Evolutionary conservation across 441 rosid genomes (phyloP).

Genomic region (Omphalea diandra): DNA sequence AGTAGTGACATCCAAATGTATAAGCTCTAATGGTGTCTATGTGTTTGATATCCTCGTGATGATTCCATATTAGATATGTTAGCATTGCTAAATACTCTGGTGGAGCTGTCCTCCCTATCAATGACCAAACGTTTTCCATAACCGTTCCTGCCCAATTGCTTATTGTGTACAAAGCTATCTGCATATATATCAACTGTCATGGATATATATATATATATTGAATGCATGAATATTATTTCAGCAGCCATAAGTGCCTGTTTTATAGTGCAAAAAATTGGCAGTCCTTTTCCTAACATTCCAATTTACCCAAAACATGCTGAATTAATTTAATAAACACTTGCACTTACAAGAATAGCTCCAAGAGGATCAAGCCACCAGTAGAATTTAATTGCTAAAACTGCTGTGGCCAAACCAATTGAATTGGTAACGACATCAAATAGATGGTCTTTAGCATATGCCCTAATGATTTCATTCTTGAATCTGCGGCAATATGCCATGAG

Average conservation of each 20-base stretch:
- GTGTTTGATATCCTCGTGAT: conserved; percentile 58
- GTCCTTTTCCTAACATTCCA: no score
- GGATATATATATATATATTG: no score
- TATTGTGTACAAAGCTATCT: conserved; percentile 71
- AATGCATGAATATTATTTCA: no score
- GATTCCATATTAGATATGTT: conserved; percentile 74
- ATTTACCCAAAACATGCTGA: no score
- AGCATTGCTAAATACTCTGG: conserved; percentile 61
- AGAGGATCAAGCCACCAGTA: conserved; percentile 75
- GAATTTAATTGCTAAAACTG: conserved; percentile 55
- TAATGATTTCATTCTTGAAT: conserved; percentile 59
- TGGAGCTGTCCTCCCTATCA: conserved; percentile 70
- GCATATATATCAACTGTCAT: conserved; percentile 7
- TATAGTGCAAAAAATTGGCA: no score
- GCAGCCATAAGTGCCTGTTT: no score
- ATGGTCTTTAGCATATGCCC: conserved; percentile 73
- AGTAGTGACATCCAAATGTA: conserved; percentile 61
- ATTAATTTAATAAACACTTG: no score
- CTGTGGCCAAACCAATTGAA: conserved; percentile 58
- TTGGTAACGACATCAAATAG: conserved; percentile 70
- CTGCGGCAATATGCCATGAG: conserved; percentile 58
- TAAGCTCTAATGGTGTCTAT: conserved; percentile 69
- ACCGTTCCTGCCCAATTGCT: conserved; percentile 63
- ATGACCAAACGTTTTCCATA: conserved; percentile 60
- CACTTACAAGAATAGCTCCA: conserved; percentile 61